A percentile compares a stretch with the other conserved stretches of the same genome.
These are phyloP conservation scores for Tilletia setariae DNA, from an alignment of 1,284 basidiomycete genomes.

Conservation along the genomic window DNA sequence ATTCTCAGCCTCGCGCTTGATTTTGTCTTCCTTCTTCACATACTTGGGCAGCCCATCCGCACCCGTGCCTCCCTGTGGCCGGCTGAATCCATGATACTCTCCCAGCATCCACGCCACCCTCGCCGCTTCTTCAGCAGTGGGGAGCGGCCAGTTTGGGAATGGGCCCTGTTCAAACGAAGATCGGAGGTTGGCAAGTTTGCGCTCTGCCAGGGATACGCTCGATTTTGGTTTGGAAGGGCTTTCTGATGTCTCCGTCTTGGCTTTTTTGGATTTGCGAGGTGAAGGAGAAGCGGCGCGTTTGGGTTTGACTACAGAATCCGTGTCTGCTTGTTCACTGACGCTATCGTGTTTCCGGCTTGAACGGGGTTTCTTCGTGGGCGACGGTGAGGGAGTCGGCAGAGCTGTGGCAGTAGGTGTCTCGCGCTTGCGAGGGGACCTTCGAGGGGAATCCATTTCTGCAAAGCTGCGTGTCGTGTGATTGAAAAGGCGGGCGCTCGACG, in stretches of 20 bases:
- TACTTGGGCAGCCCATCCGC: constrained; percentile 17
- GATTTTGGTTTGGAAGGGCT: constrained; percentile 6
- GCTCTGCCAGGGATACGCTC: constrained; percentile 20
- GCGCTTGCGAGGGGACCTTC: neutral
- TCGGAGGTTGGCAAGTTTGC: constrained; percentile 35
- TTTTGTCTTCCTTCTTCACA: constrained; percentile 8
- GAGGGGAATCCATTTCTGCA: neutral
- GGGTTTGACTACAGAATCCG: neutral
- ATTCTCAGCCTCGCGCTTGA: constrained; percentile 19
- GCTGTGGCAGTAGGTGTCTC: neutral
- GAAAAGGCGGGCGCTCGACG: too few species aligned
- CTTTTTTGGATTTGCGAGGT: constrained; percentile 23
- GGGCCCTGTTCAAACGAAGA: constrained; percentile 30
- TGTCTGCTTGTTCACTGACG: neutral
- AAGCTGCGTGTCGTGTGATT: too few species aligned
- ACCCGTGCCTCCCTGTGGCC: constrained; percentile 10
- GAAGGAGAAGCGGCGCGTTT: neutral
- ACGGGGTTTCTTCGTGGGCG: neutral
- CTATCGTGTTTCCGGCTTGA: neutral
- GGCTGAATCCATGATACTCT: constrained; percentile 41
- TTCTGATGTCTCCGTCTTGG: constrained; percentile 9
- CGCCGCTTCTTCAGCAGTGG: constrained; percentile 38
- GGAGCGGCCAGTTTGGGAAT: constrained; percentile 36
- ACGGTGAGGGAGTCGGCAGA: neutral
- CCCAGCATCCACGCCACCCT: constrained; percentile 41